Evolutionary conservation across 2,329 filamentous ascomycete species (phyloP).

Genomic region (Microascus cirrosus): DNA sequence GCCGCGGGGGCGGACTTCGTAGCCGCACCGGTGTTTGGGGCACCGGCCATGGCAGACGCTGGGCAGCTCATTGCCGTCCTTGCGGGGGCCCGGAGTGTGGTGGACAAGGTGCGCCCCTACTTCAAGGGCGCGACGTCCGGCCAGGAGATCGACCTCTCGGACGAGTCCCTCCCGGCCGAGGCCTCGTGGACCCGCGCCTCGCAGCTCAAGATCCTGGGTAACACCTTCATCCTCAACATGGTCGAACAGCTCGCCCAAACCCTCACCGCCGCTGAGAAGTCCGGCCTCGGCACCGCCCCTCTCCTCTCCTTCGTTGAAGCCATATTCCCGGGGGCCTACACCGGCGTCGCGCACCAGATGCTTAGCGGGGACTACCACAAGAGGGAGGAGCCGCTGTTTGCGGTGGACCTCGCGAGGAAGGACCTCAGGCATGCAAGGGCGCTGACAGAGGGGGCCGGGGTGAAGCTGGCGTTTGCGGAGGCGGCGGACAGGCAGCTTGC

Average conservation of each 20-base stretch:
- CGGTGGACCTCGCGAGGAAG: constrained; percentile 72
- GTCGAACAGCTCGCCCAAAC: constrained; percentile 70
- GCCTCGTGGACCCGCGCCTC: constrained; percentile 36
- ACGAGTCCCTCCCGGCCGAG: constrained; percentile 47
- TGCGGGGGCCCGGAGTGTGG: constrained; percentile 49
- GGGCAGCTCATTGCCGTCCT: constrained; percentile 65
- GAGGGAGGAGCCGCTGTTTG: constrained; percentile 69
- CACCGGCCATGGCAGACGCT: constrained; percentile 57
- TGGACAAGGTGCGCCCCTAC: constrained; percentile 57
- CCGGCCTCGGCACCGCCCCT: constrained; percentile 58
- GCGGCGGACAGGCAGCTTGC: constrained; percentile 58
- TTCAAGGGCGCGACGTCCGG: constrained; percentile 62
- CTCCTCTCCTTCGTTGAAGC: constrained; percentile 61
- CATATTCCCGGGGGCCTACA: constrained; percentile 67
- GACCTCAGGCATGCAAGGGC: constrained; percentile 65
- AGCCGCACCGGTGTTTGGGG: constrained; percentile 59
- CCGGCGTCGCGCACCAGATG: constrained; percentile 67
- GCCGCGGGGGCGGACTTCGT: constrained; percentile 61
- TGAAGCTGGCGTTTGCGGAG: constrained; percentile 52
- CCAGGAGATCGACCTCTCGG: constrained; percentile 58
- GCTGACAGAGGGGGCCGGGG: constrained; percentile 52
- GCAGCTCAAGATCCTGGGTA: constrained; percentile 72
- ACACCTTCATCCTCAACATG: constrained; percentile 78
- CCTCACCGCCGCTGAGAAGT: constrained; percentile 69
- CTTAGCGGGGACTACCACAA: constrained; percentile 63